Evolutionary conservation across 1,139 yeast species (phyloP), one percentile per base, ranked within the genome.

Genomic region (Kurtzmaniella natalensis): DNA sequence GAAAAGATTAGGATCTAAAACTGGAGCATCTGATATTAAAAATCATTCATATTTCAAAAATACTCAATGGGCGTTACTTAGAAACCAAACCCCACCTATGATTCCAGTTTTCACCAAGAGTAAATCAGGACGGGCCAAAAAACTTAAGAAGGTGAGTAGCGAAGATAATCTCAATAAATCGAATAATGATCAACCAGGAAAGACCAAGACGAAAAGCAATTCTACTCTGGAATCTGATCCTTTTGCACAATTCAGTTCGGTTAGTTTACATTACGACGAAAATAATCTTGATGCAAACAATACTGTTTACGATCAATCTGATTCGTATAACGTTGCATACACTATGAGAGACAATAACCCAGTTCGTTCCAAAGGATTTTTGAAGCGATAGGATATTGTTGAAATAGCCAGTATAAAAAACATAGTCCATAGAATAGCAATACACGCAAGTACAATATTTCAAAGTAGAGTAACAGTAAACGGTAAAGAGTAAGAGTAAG

Each of bases 21-120:
- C 89, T 28, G 98, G 98, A 16, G 98, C 98, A 0, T 81, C 95
- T 1, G 98, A 92, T 50, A 78, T 92, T 36, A 92, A 92, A 52
- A 78, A 76, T 38, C 98, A 94, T 55, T 79, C 84, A 0, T 94
- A 88, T 49, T 92, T 92, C 68, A 89, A 88, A 53, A 82, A 70
- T 48, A 81, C 88, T 1, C 95, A 88, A 53, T 92, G 98, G 98
- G 97, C 98, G 0, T 64, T 92, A 41, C 65, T 92, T 41, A 72
- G 98, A 46, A 86, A 92, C 57, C 94, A 83, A 51, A 81, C 82
- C 38, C 97, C 98, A 1, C 98, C 98, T 9, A 82, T 92, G 79
- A 79, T 92, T 18, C 98, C 98, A 0, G 83, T 83, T 0, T 71
- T 88, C 37, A 80, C 89, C 11, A 78, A 80, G 41, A 59, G 67